Percentiles rank a stretch among this genome's conserved stretches.
Evolutionary conservation across 139 green algal genomes (phyloP).

Genomic region (Tetraselmis chui): DNA sequence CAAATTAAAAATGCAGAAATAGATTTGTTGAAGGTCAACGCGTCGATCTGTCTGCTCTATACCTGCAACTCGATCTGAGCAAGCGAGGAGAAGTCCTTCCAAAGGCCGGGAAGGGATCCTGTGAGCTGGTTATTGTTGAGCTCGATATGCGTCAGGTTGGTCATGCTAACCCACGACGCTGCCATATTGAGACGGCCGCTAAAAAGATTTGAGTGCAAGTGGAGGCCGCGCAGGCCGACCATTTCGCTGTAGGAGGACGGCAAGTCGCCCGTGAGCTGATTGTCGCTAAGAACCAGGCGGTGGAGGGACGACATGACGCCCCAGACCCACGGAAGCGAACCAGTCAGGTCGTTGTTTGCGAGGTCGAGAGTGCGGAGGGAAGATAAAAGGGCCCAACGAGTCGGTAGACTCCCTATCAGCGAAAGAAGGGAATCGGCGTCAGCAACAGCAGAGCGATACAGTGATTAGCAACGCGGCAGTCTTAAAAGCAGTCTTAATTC

Average conservation of each 20-base stretch:
- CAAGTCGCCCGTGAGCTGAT: not conserved
- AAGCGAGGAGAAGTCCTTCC: not conserved
- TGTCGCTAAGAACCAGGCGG: not conserved
- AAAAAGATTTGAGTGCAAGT: not conserved
- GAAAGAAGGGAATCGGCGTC: too few relatives aligned
- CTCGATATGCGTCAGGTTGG: not conserved
- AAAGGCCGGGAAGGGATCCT: not conserved
- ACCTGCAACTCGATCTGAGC: not conserved
- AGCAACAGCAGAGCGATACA: too few relatives aligned
- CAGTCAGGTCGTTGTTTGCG: not conserved
- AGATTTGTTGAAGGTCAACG: too few relatives aligned
- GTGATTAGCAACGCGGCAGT: too few relatives aligned
- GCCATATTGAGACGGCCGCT: not conserved
- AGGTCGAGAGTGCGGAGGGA: not conserved
- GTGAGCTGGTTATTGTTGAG: not conserved
- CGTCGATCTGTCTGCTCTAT: too few relatives aligned
- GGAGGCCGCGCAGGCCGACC: not conserved
- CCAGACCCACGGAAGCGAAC: not conserved
- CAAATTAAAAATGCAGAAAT: too few relatives aligned
- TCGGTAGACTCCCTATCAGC: too few relatives aligned
- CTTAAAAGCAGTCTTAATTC: too few relatives aligned
- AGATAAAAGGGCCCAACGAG: too few relatives aligned
- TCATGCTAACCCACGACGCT: not conserved
- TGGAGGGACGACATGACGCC: not conserved
- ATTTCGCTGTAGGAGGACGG: not conserved